A percentile compares a stretch with the other conserved stretches of the same genome.
Conservation (phyloP, 2,329 filamentous ascomycete genomes). For the Fusarium fracticaudum region DNA sequence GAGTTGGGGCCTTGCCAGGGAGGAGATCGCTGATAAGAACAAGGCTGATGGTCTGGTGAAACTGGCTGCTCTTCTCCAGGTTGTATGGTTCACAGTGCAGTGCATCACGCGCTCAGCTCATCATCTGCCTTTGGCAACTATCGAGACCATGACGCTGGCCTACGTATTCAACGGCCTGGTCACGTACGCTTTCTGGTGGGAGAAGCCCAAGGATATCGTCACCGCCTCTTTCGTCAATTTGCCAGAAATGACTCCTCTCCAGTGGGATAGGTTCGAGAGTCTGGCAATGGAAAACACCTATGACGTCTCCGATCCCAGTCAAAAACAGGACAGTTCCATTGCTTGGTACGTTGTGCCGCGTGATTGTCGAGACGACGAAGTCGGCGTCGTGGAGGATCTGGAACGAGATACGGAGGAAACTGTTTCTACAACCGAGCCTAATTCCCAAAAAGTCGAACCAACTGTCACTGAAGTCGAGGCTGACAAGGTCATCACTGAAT, state of each 20-base stretch:
- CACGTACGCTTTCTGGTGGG: slow-evolving; percentile 10
- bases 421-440: not conserved
- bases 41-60: slow-evolving; percentile 10
- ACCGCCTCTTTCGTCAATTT: slow-evolving; percentile 1
- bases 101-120: slow-evolving; percentile 1
- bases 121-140: slow-evolving; percentile 1
- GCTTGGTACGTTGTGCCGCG: slow-evolving; percentile 18
- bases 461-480: not conserved
- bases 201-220: slow-evolving; percentile 15
- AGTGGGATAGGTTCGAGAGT: slow-evolving; percentile 2
- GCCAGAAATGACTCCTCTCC: not conserved
- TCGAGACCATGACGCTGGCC: slow-evolving; percentile 14
- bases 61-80: slow-evolving; percentile 2
- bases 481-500: slow-evolving; percentile 2
- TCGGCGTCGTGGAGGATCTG: not conserved
- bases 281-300: slow-evolving; percentile 11
- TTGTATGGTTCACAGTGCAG: slow-evolving; percentile 6
- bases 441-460: not conserved
- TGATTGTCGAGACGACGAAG: slow-evolving; percentile 7
- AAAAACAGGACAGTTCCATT: not conserved
- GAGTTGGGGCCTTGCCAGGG: not conserved
- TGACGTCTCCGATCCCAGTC: not conserved
- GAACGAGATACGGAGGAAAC: not conserved
- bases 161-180: slow-evolving; percentile 9
- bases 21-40: slow-evolving; percentile 11